Base-by-base conservation (phyloP, 768 basidiomycete genomes). In the Panaeolus papilionaceus region DNA sequence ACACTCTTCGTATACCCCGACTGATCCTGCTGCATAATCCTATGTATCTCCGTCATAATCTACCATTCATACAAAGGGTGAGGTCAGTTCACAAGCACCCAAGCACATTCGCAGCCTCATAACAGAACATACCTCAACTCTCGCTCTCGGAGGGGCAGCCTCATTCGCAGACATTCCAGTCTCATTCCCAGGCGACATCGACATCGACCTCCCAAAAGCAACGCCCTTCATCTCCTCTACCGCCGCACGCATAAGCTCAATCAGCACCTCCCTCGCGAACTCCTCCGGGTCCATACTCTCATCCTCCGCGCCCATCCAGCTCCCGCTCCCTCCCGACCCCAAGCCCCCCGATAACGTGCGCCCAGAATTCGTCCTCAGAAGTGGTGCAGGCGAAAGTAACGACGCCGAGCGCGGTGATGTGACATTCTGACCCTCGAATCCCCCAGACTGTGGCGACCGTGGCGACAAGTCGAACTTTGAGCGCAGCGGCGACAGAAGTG, bases 251-350 rank as follows among this genome's bases (percentile, higher is more conserved):
- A 95, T 90, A 38, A 91, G 78, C 75, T 90, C 87, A 28, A 92
- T 81, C 45, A 92, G 81, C 23, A 90, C 91, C 74, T 92, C 91
- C 68, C 90, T 79, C 10, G 90, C 91, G 74, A 92, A 91, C 73
- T 92, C 89, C 74, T 92, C 91, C 12, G 90, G 88, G 14, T 81
- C 78, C 61, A 83, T 74, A 42, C 82, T 82, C 58, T 84, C 81
- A 64, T 83, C 83, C 37, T 83, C 81, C 51, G 78, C 72, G 33
- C 71, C 72, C n/a, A 58, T 26, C n/a, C 51, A 58, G 39, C 51
- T 61, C 38, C 65, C 51, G 18, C 40, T 39, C 20, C 44, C 18
- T 33, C 61, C 51, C 26, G 38, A 39, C 44, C 49, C 54, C 23
- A 65, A 51, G 10, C 66, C 66, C 5, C 65, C 63, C 33, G 47